A percentile compares a stretch with the other conserved stretches of the same genome.
These are phyloP conservation scores for Trametes pubescens DNA, from an alignment of 1,284 basidiomycete genomes.

Conservation along the genomic window DNA sequence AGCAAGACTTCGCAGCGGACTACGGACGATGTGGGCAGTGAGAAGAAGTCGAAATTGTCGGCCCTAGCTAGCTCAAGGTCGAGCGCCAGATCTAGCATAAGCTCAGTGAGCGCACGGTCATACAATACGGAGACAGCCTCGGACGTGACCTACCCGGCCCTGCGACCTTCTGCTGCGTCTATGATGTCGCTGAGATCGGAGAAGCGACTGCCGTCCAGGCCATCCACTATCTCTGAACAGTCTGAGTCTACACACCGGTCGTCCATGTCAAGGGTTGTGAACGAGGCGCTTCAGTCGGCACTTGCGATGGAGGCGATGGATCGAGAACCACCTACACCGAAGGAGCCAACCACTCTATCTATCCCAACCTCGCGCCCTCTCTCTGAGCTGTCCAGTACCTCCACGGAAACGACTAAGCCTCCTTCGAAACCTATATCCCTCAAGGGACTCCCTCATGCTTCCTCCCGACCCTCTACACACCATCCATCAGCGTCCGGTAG, in stretches of 20 bases:
- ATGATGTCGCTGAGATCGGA: constrained; percentile 47
- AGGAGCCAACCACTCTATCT: constrained; percentile 15
- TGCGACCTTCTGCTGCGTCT: constrained; percentile 70
- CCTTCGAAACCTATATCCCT: constrained; percentile 1
- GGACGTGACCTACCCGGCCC: constrained; percentile 68
- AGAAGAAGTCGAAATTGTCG: constrained; percentile 67
- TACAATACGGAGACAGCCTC: constrained; percentile 60
- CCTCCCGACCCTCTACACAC: constrained; percentile 6
- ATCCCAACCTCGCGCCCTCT: constrained; percentile 15
- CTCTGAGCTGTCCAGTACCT: constrained; percentile 8
- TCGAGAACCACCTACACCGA: constrained; percentile 12
- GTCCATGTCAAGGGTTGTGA: constrained; percentile 63
- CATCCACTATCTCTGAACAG: constrained; percentile 27
- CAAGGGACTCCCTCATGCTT: background rate
- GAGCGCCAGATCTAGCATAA: constrained; percentile 39
- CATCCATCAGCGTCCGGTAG: constrained; percentile 8
- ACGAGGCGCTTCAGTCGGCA: constrained; percentile 65
- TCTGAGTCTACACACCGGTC: constrained; percentile 41
- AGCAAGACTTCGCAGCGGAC: constrained; percentile 32
- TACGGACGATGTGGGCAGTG: constrained; percentile 20
- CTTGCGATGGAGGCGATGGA: constrained; percentile 46
- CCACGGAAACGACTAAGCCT: constrained; percentile 1
- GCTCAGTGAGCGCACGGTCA: constrained; percentile 56
- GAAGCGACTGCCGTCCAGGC: constrained; percentile 17
- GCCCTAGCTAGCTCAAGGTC: constrained; percentile 64